A percentile compares a stretch with the other conserved stretches of the same genome.
phyloP scores from a whole-genome alignment of 2,329 filamentous ascomycete species.

The Pezizomycotina sp. region DNA sequence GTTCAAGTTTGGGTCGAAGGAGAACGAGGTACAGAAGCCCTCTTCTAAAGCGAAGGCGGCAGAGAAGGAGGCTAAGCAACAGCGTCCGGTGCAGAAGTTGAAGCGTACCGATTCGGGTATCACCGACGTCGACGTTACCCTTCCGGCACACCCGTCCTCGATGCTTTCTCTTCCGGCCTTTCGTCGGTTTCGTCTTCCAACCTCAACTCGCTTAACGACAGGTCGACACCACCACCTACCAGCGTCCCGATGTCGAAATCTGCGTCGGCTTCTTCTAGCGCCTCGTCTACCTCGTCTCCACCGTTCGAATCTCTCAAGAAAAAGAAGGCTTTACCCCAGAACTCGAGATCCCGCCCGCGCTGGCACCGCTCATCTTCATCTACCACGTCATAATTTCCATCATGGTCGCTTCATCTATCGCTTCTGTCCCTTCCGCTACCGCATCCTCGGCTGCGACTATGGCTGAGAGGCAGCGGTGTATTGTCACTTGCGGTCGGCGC shows the following conservation, averaged over 20 bases:
- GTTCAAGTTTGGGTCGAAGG: neutral
- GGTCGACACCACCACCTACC: slow-evolving; percentile 6
- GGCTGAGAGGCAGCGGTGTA: slow-evolving; percentile 5
- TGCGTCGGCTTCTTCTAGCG: too few relatives aligned
- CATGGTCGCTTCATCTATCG: slow-evolving; percentile 15
- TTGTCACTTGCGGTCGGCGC: slow-evolving; percentile 9
- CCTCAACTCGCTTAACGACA: slow-evolving; percentile 8
- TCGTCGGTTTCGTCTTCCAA: slow-evolving; percentile 16
- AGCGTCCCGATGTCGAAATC: too few relatives aligned
- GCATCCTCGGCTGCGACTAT: too few relatives aligned
- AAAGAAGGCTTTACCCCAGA: slow-evolving; percentile 2
- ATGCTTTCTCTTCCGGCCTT: slow-evolving; percentile 8
- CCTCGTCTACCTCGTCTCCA: too few relatives aligned
- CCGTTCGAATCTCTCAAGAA: slow-evolving; percentile 1
- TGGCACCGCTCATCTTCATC: slow-evolving; percentile 14
- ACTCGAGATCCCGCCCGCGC: slow-evolving; percentile 9
- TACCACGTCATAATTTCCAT: slow-evolving; percentile 18
- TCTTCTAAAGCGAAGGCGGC: neutral
- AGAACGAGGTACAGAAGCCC: slow-evolving; percentile 1
- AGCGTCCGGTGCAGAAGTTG: neutral
- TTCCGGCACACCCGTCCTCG: too few relatives aligned
- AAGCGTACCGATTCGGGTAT: too few relatives aligned
- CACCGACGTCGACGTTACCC: too few relatives aligned
- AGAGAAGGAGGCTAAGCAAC: neutral
- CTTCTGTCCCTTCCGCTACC: too few relatives aligned